Conservation (phyloP, 1,284 basidiomycete genomes). For the Boletellus deceptivus region DNA sequence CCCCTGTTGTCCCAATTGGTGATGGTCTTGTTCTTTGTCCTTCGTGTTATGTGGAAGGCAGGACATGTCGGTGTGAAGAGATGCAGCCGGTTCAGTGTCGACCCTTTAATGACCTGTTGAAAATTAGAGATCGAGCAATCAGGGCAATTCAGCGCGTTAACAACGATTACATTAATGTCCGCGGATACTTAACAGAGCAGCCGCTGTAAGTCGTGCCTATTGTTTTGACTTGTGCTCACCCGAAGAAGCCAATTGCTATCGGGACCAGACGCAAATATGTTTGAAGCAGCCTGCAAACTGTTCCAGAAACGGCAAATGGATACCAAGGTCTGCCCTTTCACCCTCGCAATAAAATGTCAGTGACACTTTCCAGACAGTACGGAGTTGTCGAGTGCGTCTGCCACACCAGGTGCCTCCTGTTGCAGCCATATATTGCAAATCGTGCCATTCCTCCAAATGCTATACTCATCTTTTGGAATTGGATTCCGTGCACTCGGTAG, state of each 20-base stretch:
- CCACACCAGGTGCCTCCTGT: conserved; percentile 19
- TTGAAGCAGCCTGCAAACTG: conserved; percentile 37
- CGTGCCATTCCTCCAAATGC: conserved; percentile 51
- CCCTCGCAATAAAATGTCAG: neutral
- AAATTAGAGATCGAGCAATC: conserved; percentile 41
- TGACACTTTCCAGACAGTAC: conserved; percentile 14
- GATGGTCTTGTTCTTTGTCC: conserved; percentile 59
- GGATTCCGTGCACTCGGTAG: conserved; percentile 48
- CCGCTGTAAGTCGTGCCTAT: conserved; percentile 22
- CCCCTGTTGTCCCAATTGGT: conserved; percentile 29
- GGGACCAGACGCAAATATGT: conserved; percentile 22
- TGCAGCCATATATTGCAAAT: conserved; percentile 42
- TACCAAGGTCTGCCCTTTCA: conserved; percentile 12
- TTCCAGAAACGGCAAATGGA: conserved; percentile 19
- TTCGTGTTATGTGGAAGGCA: conserved; percentile 72
- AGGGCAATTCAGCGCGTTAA: conserved; percentile 32
- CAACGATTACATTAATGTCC: conserved; percentile 31
- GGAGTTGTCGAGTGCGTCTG: conserved; percentile 24
- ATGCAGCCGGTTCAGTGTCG: conserved; percentile 62
- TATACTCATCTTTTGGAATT: conserved; percentile 49
- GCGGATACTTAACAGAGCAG: conserved; percentile 17
- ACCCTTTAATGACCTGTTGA: conserved; percentile 39
- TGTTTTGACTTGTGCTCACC: conserved; percentile 15
- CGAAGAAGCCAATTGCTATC: conserved; percentile 24
- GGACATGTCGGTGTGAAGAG: conserved; percentile 54